Base-by-base conservation (phyloP, 192 early-diverging fungal species). In the Neocallimastix lanati region DNA sequence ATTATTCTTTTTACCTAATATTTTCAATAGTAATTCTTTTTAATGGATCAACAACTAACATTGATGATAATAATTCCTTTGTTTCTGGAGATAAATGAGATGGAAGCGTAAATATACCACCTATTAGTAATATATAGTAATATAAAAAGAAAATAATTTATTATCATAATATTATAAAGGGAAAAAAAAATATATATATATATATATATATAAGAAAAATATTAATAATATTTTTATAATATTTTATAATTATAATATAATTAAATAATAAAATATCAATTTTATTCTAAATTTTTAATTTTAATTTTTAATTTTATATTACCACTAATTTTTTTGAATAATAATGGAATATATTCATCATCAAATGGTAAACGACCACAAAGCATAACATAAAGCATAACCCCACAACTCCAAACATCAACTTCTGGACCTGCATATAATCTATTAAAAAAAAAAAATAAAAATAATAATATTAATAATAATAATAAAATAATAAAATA, bases 321-420 rank as follows among this genome's bases (percentile, higher is more conserved):
- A 88, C 92, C 88, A 79, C 95, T 97, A 84, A 99, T 99, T 83
- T 99, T 99, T 83, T 95, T 95, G 84, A 94, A 92, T 79, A 94
- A 83, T 33, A 90, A 85, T 11, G 93, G 82, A 13, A 95, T 98
- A 82, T 96, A 95, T 80, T 95, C 91, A 82, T 99, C 98, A 79
- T 95, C 94, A 81, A 97, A 99, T 0, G 98, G 98, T 35, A 98
- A 87, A 77, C 94, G 89, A n/a, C 97, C 97, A 80, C 93, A 94
- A 18, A 98, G 86, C 90, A 98, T 92, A 33, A 97, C 96, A 83
- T 93, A 98, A 29, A 98, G 87, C 80, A 98, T 95, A 12, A 98
- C 94, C 13, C 97, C 97, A 85, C 95, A 93, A 81, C 92, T 94
- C 97, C 97, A 99, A 9, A 97, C 93, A 85, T 99, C 97, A 11